These are phyloP conservation scores for Geopyxis carbonaria DNA, from an alignment of 495 filamentous ascomycete genomes.

Conservation along the genomic window DNA sequence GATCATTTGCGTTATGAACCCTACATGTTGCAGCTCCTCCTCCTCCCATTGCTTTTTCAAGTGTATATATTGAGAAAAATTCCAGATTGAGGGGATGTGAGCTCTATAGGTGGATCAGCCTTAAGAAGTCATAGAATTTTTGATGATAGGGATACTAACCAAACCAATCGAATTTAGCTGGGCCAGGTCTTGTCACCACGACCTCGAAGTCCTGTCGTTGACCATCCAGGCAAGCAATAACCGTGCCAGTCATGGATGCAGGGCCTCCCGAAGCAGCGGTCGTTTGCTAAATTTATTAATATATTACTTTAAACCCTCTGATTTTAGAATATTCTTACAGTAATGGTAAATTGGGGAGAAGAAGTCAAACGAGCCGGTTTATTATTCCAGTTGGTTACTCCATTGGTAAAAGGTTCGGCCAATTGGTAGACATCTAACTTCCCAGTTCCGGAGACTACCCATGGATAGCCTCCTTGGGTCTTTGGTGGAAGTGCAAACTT, in stretches of 20 bases:
- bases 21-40: no score
- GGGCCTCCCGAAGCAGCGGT: neutral
- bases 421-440: slow-evolving; percentile 5
- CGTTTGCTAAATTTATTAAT: no score
- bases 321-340: neutral
- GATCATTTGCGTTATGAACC: no score
- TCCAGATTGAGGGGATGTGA: slow-evolving; percentile 1
- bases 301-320: neutral
- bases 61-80: slow-evolving; percentile 4
- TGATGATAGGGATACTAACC: neutral
- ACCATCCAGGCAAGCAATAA: slow-evolving; percentile 2
- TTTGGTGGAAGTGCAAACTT: slow-evolving; percentile 1
- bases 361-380: neutral
- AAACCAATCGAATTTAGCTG: slow-evolving; percentile 3
- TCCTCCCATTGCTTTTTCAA: no score
- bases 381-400: neutral
- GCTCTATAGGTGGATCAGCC: slow-evolving; percentile 1
- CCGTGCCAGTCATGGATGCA: neutral
- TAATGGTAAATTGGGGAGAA: slow-evolving; percentile 1
- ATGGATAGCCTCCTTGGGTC: neutral
- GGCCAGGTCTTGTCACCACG: neutral
- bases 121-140: neutral
- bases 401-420: neutral
- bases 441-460: slow-evolving; percentile 1
- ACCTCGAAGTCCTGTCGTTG: slow-evolving; percentile 7